Base-by-base conservation (phyloP, 257 asterid species). In the Salvia hispanica region DNA sequence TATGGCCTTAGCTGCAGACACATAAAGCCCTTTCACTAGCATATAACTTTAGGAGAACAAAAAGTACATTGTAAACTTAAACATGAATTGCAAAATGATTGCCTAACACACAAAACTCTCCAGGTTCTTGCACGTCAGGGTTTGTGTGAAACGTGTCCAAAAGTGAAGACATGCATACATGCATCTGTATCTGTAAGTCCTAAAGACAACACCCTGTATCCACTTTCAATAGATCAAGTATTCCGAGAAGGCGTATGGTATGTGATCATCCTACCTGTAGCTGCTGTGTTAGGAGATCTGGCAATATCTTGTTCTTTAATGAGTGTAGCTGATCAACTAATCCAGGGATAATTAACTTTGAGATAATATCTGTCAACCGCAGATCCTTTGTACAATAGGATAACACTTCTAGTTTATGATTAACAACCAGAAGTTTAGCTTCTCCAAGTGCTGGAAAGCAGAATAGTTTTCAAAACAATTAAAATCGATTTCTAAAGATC, bases 321-420 rank as follows among this genome's bases (percentile, higher is more conserved):
- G 90, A 77, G 73, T 81, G 79, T 58, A 93, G 74, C 81, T 90
- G 97, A 66, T 84, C 92, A 78, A 86, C 80, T 64, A 93, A 77
- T 31, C 89, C 97, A 74, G 99, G 96, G 77, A 93, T 83, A 80
- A 90, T 77, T 60, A 93, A 78, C 72, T 88, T 85, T 14, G 92
- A 84, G 67, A 93, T 75, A 65, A 84, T 70, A 75, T 79, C 69
- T 28, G 76, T 74, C 78, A 93, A 59, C 34, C 73, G 77, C 63
- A 85, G 70, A 74, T 86, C 89, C 85, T 85, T 93, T 7, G 88
- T 72, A 9, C 88, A 92, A 73, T 88, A 93, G 76, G 89, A 79
- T 64, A 93, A 64, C 71, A 93, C 90, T 77, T 90, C 95, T 39
- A 90, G 78, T 75, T 85, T 85, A 79, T 86, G 95, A 70, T 77